Conservation (phyloP, 2,329 filamentous ascomycete genomes). For the Colletotrichum camelliae region DNA sequence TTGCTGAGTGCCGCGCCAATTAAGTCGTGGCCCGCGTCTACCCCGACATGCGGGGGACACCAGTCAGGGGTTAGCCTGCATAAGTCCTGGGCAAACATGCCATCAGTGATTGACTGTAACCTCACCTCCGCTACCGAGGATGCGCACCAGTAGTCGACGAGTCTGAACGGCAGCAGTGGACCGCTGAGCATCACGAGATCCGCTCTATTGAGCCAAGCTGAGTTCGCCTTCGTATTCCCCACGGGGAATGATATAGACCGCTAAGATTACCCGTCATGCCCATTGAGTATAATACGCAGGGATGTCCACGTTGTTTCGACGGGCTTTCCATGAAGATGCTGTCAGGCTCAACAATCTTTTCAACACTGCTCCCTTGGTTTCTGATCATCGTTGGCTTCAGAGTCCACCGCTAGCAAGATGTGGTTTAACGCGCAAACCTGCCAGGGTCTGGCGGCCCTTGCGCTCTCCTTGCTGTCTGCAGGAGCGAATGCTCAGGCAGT, state of each 20-base stretch:
- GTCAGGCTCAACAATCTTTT: background rate
- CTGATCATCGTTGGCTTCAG: background rate
- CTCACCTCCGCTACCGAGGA: background rate
- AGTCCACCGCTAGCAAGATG: background rate
- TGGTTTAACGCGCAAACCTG: background rate
- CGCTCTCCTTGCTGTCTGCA: background rate
- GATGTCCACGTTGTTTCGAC: background rate
- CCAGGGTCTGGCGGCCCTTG: background rate
- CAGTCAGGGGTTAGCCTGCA: background rate
- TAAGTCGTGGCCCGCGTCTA: background rate
- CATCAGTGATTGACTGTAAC: background rate
- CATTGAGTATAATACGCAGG: background rate
- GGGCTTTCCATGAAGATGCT: background rate
- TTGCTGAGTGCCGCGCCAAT: slow-evolving; percentile 6
- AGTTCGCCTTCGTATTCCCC: background rate
- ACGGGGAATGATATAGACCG: background rate
- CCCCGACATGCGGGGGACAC: background rate
- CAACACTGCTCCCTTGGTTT: background rate
- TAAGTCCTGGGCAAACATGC: background rate
- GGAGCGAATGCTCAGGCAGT: slow-evolving; percentile 25
- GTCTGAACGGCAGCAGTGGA: background rate
- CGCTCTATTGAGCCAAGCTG: background rate
- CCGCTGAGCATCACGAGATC: background rate
- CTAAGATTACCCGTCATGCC: too few relatives aligned
- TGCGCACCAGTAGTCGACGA: slow-evolving; percentile 13